Conservation (phyloP, 2,329 filamentous ascomycete species). For the Cytospora leucostoma region DNA sequence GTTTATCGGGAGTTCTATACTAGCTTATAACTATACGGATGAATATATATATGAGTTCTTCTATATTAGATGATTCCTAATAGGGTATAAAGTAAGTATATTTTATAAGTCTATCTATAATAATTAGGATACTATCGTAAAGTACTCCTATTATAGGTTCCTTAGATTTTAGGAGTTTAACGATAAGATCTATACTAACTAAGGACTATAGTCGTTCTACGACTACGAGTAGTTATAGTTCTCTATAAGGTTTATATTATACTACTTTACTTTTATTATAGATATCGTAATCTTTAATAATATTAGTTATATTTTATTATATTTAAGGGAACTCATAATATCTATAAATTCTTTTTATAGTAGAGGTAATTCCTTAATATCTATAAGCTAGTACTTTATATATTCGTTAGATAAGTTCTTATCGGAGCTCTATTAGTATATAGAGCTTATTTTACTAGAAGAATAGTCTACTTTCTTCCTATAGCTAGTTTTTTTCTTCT, state of each 20-base stretch:
- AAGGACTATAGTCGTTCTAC: not conserved
- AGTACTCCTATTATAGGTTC: not conserved
- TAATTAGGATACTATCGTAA: not conserved
- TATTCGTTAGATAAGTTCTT: not conserved
- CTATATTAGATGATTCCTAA: no score
- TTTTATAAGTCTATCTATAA: not conserved
- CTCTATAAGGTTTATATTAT: not conserved
- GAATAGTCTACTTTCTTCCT: not conserved
- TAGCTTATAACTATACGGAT: no score
- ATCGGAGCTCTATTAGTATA: not conserved
- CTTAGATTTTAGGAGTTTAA: not conserved
- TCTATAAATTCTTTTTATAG: not conserved
- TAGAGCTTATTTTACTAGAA: not conserved
- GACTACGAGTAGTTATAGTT: not conserved
- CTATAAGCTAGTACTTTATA: slow-evolving; percentile 1
- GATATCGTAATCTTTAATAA: not conserved
- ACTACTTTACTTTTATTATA: not conserved
- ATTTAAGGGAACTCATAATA: slow-evolving; percentile 4
- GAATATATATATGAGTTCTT: no score
- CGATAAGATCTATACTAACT: slow-evolving; percentile 5
- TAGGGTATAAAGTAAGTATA: no score
- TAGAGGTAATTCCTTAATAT: slow-evolving; percentile 6
- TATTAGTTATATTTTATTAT: not conserved
- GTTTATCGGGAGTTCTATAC: no score
- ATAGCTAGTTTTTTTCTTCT: not conserved